Evolutionary conservation across 345 rosid species (phyloP).

Genomic region (Eucalyptus grandis): DNA sequence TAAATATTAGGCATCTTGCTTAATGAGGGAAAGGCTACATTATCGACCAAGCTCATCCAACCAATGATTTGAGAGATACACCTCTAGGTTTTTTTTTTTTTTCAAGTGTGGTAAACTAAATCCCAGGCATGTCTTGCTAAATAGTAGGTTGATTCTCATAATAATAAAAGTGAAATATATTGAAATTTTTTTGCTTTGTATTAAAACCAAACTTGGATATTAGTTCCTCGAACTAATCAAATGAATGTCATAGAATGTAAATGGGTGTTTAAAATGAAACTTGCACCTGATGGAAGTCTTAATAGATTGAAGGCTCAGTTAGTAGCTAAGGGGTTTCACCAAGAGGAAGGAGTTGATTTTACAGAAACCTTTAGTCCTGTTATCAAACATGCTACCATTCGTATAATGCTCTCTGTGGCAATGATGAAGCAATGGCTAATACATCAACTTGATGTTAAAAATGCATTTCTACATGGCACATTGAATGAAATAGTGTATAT

Average conservation of each 20-base stretch:
- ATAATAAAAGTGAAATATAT: no score
- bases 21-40: no score
- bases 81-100: no score
- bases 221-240: background rate
- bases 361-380: background rate
- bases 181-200: no score
- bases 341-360: background rate
- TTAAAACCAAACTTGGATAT: accelerated
- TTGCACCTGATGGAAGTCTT: background rate
- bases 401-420: background rate
- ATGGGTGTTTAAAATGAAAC: background rate
- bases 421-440: background rate
- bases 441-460: background rate
- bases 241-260: background rate
- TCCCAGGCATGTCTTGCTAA: no score
- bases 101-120: no score
- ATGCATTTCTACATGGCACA: background rate
- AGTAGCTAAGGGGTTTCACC: background rate
- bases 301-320: background rate
- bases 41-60: no score
- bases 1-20: no score
- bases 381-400: background rate
- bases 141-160: no score
- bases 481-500: background rate
- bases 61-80: no score